Evolutionary conservation across 192 early-diverging fungal species (phyloP).

Genomic region (Coemansia sp.): DNA sequence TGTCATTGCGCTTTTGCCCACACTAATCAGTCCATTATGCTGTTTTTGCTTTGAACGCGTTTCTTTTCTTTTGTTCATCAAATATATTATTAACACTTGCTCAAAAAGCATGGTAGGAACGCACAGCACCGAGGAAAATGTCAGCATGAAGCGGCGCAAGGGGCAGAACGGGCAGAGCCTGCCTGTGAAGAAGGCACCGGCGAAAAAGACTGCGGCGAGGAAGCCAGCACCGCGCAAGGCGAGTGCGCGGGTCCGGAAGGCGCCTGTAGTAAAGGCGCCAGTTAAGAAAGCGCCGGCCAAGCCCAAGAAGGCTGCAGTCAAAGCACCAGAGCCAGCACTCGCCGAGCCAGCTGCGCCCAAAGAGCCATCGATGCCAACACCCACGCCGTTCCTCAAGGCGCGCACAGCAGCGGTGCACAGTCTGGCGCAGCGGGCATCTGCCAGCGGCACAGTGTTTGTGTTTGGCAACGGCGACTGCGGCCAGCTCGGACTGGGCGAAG

Average conservation of each 20-base stretch:
- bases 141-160: constrained; percentile 39
- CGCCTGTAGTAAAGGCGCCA: neutral
- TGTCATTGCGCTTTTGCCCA: too few species aligned
- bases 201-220: constrained; percentile 21
- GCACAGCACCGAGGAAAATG: constrained; percentile 24
- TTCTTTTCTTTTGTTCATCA: constrained; percentile 5
- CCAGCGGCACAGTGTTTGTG: constrained; percentile 64
- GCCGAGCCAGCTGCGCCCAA: neutral
- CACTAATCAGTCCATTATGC: neutral
- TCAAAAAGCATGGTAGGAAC: constrained; percentile 25
- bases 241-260: constrained; percentile 1
- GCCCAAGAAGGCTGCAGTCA: constrained; percentile 7
- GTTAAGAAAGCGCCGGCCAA: constrained; percentile 3
- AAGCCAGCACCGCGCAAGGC: constrained; percentile 16
- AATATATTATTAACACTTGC: neutral
- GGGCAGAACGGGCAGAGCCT: constrained; percentile 16
- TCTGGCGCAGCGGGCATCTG: constrained; percentile 19
- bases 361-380: constrained; percentile 5
- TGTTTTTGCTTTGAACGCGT: neutral
- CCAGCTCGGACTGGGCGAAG: constrained; percentile 88
- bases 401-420: constrained; percentile 30
- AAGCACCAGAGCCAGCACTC: neutral
- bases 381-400: constrained; percentile 42
- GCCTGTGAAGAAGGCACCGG: constrained; percentile 13
- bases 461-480: constrained; percentile 89